Conservation (phyloP, 768 basidiomycete genomes). For the Mycena maculata region DNA sequence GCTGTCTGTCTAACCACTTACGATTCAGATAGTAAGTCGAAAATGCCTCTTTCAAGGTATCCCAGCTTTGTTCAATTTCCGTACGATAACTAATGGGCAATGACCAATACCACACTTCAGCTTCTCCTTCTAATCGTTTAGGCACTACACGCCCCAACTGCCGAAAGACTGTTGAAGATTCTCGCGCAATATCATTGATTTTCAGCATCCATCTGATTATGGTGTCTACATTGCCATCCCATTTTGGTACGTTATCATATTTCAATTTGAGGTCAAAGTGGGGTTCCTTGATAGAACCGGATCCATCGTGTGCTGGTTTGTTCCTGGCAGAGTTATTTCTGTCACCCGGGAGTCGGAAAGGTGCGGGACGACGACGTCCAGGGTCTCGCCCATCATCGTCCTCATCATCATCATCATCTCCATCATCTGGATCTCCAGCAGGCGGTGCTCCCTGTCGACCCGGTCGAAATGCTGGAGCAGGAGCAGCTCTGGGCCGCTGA, state of each 20-base stretch:
- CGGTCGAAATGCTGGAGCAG: background rate
- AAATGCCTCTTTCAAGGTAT: slow-evolving; percentile 42
- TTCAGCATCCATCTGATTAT: slow-evolving; percentile 44
- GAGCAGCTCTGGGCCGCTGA: background rate
- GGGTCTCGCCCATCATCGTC: background rate
- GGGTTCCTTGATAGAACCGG: slow-evolving; percentile 11
- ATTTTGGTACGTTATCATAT: slow-evolving; percentile 42
- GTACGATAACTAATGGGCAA: slow-evolving; percentile 16
- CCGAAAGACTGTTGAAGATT: slow-evolving; percentile 34
- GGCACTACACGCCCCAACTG: slow-evolving; percentile 47
- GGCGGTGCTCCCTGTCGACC: background rate
- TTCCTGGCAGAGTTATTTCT: background rate
- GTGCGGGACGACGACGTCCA: background rate
- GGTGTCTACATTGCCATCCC: slow-evolving; percentile 45
- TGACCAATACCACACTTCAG: slow-evolving; percentile 47
- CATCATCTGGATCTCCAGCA: background rate
- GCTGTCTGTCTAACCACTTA: slow-evolving; percentile 43
- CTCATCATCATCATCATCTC: background rate
- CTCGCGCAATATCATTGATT: slow-evolving; percentile 38
- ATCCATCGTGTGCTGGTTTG: background rate
- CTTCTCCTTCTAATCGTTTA: slow-evolving; percentile 38
- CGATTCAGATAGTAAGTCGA: slow-evolving; percentile 48
- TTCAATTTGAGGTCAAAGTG: slow-evolving; percentile 49
- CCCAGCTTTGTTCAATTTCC: slow-evolving; percentile 42
- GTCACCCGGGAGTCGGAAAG: background rate